phyloP scores from a whole-genome alignment of 73 alveolate species.

The Paramecium primaurelia region DNA sequence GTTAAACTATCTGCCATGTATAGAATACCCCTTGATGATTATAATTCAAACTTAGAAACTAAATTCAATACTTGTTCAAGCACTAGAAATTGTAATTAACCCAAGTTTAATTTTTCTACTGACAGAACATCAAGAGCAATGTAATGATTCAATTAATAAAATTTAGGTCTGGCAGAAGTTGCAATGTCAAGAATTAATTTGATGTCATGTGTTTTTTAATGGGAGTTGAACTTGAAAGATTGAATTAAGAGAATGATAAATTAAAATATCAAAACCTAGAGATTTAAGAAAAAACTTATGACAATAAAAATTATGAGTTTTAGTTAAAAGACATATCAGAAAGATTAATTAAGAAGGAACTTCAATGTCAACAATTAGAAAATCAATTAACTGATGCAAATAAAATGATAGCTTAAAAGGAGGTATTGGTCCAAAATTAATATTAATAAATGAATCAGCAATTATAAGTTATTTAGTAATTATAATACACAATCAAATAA shows the following conservation, averaged over 20 bases:
- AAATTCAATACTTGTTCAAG: not conserved
- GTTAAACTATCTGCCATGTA: not conserved
- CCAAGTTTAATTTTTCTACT: not conserved
- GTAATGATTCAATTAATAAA: not conserved
- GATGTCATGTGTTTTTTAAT: not conserved
- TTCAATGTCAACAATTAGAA: not conserved
- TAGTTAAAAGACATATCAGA: not conserved
- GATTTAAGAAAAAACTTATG: not conserved
- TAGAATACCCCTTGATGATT: not conserved
- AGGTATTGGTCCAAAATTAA: not conserved
- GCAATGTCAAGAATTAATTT: not conserved
- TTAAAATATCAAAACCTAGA: not conserved
- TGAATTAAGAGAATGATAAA: not conserved
- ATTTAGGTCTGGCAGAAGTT: not conserved
- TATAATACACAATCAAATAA: not conserved
- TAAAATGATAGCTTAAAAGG: not conserved
- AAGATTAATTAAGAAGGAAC: not conserved
- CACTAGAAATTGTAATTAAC: not conserved
- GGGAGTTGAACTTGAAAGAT: slow-evolving; percentile 18
- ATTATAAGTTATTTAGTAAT: not conserved
- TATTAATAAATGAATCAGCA: not conserved
- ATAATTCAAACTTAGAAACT: not conserved
- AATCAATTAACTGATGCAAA: not conserved
- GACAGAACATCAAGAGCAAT: not conserved
- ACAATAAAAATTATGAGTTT: not conserved